These are phyloP conservation scores for Sporothrix inflata DNA, from an alignment of 2,329 filamentous ascomycete species.

Conservation along the genomic window DNA sequence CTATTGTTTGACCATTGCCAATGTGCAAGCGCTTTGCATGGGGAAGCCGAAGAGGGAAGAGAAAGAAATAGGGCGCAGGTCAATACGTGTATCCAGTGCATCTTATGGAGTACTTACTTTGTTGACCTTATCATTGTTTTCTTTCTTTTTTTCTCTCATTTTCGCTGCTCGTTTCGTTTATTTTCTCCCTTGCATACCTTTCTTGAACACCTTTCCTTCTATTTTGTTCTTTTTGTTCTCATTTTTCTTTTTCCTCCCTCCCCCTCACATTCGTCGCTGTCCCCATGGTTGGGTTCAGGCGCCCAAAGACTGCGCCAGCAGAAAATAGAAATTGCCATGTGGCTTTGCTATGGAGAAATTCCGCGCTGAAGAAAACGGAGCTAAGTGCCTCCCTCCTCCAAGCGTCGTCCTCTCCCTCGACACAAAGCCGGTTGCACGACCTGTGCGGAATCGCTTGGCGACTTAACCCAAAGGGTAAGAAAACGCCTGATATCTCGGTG, in stretches of 20 bases:
- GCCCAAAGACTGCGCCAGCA: neutral
- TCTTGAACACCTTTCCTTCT: neutral
- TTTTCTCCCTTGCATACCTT: neutral
- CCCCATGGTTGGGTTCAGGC: neutral
- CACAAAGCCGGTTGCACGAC: neutral
- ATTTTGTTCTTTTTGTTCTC: neutral
- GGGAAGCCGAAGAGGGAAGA: neutral
- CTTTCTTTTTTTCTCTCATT: neutral
- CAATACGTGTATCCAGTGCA: neutral
- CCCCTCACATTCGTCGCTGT: neutral
- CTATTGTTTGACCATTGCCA: conserved; percentile 2
- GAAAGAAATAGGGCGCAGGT: neutral
- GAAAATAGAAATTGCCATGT: conserved; percentile 14
- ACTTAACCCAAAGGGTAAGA: neutral
- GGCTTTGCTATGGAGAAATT: conserved; percentile 16
- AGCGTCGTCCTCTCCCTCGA: neutral
- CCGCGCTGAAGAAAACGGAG: conserved; percentile 15
- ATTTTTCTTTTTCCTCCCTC: neutral
- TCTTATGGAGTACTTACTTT: neutral
- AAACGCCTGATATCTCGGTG: conserved; percentile 21
- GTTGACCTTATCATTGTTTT: neutral
- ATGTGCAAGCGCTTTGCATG: neutral
- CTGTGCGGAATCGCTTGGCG: neutral
- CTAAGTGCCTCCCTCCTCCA: neutral
- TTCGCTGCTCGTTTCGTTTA: neutral